Evolutionary conservation across 257 asterid genomes (phyloP).

Genomic region (Primulina eburnea): DNA sequence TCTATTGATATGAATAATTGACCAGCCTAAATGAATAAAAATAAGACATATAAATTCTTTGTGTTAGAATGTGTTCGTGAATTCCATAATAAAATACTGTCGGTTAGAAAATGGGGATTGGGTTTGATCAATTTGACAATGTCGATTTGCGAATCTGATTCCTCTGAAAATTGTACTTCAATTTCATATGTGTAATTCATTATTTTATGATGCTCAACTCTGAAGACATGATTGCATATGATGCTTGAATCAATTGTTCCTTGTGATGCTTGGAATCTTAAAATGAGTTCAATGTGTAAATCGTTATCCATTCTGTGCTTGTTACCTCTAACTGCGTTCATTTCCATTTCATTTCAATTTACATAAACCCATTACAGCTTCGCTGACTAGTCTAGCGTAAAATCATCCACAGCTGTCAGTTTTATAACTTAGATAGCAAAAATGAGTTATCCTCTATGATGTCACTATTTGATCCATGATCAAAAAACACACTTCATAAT

Average conservation of each 20-base stretch:
- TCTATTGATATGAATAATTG: neutral
- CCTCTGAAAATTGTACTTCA: neutral
- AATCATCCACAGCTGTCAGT: neutral
- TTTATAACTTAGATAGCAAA: neutral
- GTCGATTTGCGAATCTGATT: neutral
- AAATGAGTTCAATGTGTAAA: neutral
- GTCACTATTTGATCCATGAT: neutral
- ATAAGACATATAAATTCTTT: neutral
- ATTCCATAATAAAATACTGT: neutral
- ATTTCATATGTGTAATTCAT: neutral
- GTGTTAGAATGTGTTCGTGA: neutral
- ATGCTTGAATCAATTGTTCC: neutral
- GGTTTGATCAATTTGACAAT: constrained; percentile 9
- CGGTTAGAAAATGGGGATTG: neutral
- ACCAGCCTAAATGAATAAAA: neutral
- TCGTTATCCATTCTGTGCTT: neutral
- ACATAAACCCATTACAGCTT: neutral
- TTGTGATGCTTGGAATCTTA: neutral
- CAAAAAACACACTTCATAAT: neutral
- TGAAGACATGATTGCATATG: neutral
- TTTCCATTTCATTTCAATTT: neutral
- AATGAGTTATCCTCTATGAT: neutral
- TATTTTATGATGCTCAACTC: neutral
- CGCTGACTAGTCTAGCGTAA: neutral
- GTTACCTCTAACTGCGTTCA: neutral